Evolutionary conservation across 192 early-diverging fungal genomes (phyloP), one percentile per base, ranked within the genome.

Genomic region (Glomus cerebriforme): DNA sequence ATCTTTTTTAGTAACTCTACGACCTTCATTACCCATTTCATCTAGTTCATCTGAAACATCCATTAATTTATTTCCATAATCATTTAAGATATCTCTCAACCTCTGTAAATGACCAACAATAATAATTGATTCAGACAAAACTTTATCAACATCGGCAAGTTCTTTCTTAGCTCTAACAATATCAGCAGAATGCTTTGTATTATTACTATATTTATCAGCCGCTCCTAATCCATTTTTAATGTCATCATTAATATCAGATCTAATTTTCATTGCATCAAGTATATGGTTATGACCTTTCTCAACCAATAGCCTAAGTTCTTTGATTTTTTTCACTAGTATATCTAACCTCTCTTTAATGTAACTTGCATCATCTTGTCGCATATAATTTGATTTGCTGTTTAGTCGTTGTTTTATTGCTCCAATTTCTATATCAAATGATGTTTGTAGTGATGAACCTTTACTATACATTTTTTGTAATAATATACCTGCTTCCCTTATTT

Each of bases 351-450:
- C 71, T 29, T 27, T 58, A 58, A 73, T 27, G 12, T 27, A 73
- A 19, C 34, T 31, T 12, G 4, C 12, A 15, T 73, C 45, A 54
- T 58, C 31, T n/a, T 19, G 45, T 22, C 17, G n/a, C 3, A 49
- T n/a, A 22, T 54, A 17, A 32, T n/a, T 31, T 54, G 49, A 54
- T 45, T 71, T n/a, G n/a, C n/a, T n/a, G 12, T 43, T 13, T 1
- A 73, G 31, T 73, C 39, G 24, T 19, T 58, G 13, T 47, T 58
- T 32, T n/a, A 73, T 47, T 3, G 45, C 19, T 49, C 22, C 43
- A 32, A 73, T 58, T 73, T 73, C 71, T 26, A 19, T 29, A 22
- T 73, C 24, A 73, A 73, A 73, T 10, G 71, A 27, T 73, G 45
- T 12, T 47, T 27, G 24, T 13, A 73, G 6, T 10, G 22, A 58